Conservation (phyloP, 306 rosid genomes). For the Gleditsia sinensis region DNA sequence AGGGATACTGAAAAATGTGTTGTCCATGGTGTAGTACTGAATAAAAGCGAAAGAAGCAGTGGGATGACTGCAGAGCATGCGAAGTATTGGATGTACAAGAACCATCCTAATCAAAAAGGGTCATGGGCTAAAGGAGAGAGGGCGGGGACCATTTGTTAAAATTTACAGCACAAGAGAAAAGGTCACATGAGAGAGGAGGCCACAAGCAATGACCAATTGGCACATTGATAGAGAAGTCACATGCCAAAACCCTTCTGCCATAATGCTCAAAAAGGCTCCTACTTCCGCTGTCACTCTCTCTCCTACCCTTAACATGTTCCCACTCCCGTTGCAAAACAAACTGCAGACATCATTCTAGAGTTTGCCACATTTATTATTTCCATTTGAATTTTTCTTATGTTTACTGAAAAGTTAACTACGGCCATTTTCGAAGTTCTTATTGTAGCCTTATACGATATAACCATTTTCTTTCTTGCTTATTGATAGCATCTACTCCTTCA, state of each 20-base stretch:
- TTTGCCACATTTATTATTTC: no score
- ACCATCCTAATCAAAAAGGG: slow-evolving; percentile 19
- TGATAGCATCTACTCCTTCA: no score
- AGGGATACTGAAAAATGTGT: slow-evolving; percentile 13
- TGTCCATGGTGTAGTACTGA: neutral
- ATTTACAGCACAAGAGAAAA: slow-evolving; percentile 9
- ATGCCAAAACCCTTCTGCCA: slow-evolving; percentile 37
- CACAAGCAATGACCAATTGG: slow-evolving; percentile 4
- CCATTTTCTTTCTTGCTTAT: no score
- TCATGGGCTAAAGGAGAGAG: neutral
- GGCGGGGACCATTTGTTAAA: slow-evolving; percentile 38
- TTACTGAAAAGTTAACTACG: no score
- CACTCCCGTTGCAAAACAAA: neutral
- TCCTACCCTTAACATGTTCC: neutral
- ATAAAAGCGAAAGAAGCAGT: neutral
- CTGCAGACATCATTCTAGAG: no score
- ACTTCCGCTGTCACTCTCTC: neutral
- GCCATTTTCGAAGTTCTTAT: no score
- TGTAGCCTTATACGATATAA: no score
- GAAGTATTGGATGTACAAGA: slow-evolving; percentile 17
- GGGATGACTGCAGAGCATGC: neutral
- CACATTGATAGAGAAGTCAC: slow-evolving; percentile 30
- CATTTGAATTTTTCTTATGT: no score
- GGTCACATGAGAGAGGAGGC: slow-evolving; percentile 29
- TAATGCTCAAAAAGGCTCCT: neutral